Base-by-base conservation (phyloP, 163 green algal genomes). In the Botryococcus braunii region DNA sequence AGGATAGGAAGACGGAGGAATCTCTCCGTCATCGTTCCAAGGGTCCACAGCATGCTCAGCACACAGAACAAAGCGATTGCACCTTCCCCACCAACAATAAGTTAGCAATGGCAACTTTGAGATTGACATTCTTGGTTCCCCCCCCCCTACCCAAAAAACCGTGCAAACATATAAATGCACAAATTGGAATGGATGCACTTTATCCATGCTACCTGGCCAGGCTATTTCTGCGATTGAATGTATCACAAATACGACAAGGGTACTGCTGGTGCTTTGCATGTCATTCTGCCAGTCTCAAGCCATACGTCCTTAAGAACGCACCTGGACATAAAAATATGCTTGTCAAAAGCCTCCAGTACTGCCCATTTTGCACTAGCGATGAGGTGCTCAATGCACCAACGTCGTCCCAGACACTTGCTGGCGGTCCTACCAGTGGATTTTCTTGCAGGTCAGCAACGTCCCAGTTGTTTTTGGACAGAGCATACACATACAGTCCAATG, bases 331-430 rank as follows among this genome's bases (percentile, higher is more conserved):
- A 58, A 64, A 85, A 85, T 9, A 68, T 60, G 0, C 71, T 74
- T 31, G 68, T 63, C 13, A 80, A 25, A 31, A 85, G 52, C 39
- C 79, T 71, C 79, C 79, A 85, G 50, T 69, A 82, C 69, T 82
- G 65, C 0, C 35, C 39, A n/a, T 21, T 25, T 6, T 63, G 65
- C 13, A 80, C 43, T 49, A 63, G 34, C 25, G 40, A 55, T 17
- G 59, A 2, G 6, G 62, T 67, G 39, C 49, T 39, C 32, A 72
- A 64, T 31, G 77, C 74, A 13, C 79, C 79, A 1, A 77, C 34
- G 3, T 34, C 39, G 25, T 65, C 48, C 50, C 84, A 62, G 7
- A 65, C 61, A 0, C 25, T 21, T 13, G 48, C 61, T 13, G 56
- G 62, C 34, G 74, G 29, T 2, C 79, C 79, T 5, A 68, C 73